A percentile compares a stretch with the other conserved stretches of the same genome.
These are phyloP conservation scores for Jamesozyma piceae DNA, from an alignment of 805 yeast genomes.

Conservation along the genomic window DNA sequence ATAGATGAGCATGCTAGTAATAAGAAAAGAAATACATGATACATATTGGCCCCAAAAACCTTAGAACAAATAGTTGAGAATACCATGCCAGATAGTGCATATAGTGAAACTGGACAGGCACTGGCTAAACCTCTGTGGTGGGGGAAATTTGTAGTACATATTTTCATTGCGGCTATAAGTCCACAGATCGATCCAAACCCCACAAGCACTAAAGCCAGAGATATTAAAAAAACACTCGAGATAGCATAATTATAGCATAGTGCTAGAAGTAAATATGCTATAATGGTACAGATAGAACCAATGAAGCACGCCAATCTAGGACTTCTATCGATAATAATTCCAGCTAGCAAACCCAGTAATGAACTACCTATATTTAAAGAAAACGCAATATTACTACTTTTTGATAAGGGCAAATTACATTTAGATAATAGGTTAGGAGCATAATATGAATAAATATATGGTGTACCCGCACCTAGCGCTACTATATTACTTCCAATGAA, in stretches of 20 bases:
- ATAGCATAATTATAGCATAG: constrained; percentile 36
- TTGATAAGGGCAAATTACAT: constrained; percentile 48
- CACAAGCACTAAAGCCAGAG: constrained; percentile 42
- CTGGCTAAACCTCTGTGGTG: constrained; percentile 61
- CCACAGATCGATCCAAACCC: constrained; percentile 60
- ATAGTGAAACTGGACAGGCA: constrained; percentile 57
- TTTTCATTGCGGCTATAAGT: constrained; percentile 46
- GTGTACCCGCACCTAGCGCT: constrained; percentile 64
- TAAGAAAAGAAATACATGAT: constrained; percentile 47
- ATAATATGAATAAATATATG: constrained; percentile 65
- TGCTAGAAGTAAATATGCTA: constrained; percentile 46
- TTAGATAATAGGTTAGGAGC: constrained; percentile 58
- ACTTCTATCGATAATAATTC: constrained; percentile 50
- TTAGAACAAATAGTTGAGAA: constrained; percentile 50
- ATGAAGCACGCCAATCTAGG: constrained; percentile 43
- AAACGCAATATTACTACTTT: constrained; percentile 56
- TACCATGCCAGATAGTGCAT: constrained; percentile 61
- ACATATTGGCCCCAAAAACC: constrained; percentile 44
- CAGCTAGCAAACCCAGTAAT: constrained; percentile 63
- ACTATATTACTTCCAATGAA: constrained; percentile 35
- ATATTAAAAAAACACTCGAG: constrained; percentile 35
- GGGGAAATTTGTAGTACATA: constrained; percentile 53
- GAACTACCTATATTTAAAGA: constrained; percentile 57
- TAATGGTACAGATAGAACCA: constrained; percentile 47
- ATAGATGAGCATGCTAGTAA: constrained; percentile 38